Conservation (phyloP, 1,139 yeast genomes). For the Kodamaea anthophila region DNA sequence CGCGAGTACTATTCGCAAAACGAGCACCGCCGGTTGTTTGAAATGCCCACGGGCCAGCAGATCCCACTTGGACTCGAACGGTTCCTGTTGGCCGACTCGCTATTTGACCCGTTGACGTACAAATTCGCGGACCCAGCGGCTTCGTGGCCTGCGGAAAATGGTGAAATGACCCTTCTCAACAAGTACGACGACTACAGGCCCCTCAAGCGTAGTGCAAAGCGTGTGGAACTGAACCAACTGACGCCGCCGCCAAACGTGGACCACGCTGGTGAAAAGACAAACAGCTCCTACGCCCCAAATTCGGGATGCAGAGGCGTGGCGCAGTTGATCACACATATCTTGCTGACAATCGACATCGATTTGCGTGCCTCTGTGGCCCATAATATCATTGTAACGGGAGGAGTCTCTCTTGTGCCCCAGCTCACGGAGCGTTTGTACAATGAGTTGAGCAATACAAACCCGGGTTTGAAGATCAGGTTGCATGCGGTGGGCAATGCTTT, state of each 20-base stretch:
- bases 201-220: slow-evolving; percentile 49
- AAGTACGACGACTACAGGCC: slow-evolving; percentile 64
- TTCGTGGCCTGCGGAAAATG: slow-evolving; percentile 31
- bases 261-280: slow-evolving; percentile 18
- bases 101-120: slow-evolving; percentile 59
- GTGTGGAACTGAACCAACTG: slow-evolving; percentile 32
- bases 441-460: slow-evolving; percentile 68
- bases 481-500: slow-evolving; percentile 81
- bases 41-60: slow-evolving; percentile 66
- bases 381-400: slow-evolving; percentile 89
- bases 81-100: slow-evolving; percentile 62
- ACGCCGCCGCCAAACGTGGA: slow-evolving; percentile 31
- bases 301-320: slow-evolving; percentile 46
- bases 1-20: slow-evolving; percentile 28
- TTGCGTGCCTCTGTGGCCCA: slow-evolving; percentile 86
- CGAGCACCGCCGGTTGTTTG: slow-evolving; percentile 52
- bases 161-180: slow-evolving; percentile 31
- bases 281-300: slow-evolving; percentile 8
- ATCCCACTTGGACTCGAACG: slow-evolving; percentile 48
- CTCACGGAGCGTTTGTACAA: slow-evolving; percentile 72
- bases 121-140: slow-evolving; percentile 23
- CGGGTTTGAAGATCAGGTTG: slow-evolving; percentile 87
- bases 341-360: slow-evolving; percentile 78
- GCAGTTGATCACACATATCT: slow-evolving; percentile 62
- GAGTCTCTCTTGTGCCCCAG: slow-evolving; percentile 82